Evolutionary conservation across 202 grass and related monocot genomes (phyloP).

Genomic region (Saccharum hybrid): DNA sequence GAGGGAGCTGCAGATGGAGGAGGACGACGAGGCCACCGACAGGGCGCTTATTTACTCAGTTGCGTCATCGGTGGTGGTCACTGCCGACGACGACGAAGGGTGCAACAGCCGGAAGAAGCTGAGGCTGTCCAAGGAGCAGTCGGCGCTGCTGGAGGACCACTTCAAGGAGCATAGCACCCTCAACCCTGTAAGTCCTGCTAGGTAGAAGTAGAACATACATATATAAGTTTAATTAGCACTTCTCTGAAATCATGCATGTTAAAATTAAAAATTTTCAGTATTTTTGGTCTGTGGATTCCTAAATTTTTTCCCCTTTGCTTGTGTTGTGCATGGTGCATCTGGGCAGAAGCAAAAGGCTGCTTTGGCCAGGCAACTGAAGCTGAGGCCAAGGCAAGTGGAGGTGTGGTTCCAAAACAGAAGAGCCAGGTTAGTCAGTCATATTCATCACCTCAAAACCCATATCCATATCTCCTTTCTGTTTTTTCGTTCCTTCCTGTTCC

Average conservation of each 20-base stretch:
- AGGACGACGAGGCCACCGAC: conserved; percentile 28
- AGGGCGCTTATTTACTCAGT: conserved; percentile 39
- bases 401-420: conserved; percentile 86
- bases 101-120: conserved; percentile 70
- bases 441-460: conserved; percentile 39
- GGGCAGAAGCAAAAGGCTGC: conserved; percentile 65
- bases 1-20: conserved; percentile 51
- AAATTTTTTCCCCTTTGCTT: neutral
- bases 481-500: neutral
- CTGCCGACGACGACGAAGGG: conserved; percentile 46
- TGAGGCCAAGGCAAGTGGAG: conserved; percentile 73
- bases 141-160: conserved; percentile 57
- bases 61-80: neutral
- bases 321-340: conserved; percentile 19
- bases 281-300: neutral
- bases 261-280: neutral
- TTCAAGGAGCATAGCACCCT: conserved; percentile 75
- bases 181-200: conserved; percentile 48
- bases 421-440: conserved; percentile 57
- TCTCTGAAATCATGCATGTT: neutral
- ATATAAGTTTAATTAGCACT: neutral
- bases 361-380: conserved; percentile 65
- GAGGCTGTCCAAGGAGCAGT: conserved; percentile 66
- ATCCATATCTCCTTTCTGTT: conserved; percentile 14
- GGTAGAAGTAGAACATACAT: neutral